Evolutionary conservation across 768 basidiomycete genomes (phyloP).

Genomic region (Crepidotus variabilis): DNA sequence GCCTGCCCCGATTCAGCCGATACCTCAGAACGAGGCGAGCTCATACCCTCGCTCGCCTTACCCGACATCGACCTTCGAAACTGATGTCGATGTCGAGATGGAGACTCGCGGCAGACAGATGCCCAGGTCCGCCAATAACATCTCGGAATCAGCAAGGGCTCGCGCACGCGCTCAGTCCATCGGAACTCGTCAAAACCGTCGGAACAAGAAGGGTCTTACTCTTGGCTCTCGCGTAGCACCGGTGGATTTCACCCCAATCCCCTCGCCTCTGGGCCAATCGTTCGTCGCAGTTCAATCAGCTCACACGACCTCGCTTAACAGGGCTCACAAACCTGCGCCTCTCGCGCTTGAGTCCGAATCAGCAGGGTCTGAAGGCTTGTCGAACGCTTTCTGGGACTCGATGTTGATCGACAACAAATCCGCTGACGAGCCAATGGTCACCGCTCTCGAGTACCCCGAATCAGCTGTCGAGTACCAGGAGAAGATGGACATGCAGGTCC

Average conservation of each 20-base stretch:
- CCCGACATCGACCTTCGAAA: conserved; percentile 28
- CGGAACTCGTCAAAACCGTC: conserved; percentile 11
- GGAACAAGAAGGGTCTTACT: conserved; percentile 19
- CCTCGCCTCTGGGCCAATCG: conserved; percentile 26
- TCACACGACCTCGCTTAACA: conserved; percentile 20
- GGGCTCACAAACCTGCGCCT: conserved; percentile 29
- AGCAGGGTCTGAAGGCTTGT: conserved; percentile 20
- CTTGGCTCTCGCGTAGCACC: conserved; percentile 9
- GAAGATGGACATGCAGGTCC: conserved; percentile 20
- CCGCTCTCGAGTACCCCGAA: conserved; percentile 28
- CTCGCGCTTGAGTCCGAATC: conserved; percentile 25
- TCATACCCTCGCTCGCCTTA: conserved; percentile 41
- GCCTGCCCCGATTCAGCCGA: conserved; percentile 14
- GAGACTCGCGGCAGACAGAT: conserved; percentile 16
- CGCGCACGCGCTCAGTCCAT: conserved; percentile 18
- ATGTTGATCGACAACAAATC: conserved; percentile 18
- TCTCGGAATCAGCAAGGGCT: conserved; percentile 13
- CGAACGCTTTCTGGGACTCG: conserved; percentile 43
- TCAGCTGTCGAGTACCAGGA: conserved; percentile 28
- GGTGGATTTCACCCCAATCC: conserved; percentile 14
- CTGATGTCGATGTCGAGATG: conserved; percentile 11
- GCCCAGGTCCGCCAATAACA: conserved; percentile 12
- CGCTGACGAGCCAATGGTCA: conserved; percentile 25
- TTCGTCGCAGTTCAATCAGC: conserved; percentile 25
- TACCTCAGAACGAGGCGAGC: conserved; percentile 25